Base-by-base conservation (phyloP, 805 yeast species). In the Yamadazyma ubonensis region DNA sequence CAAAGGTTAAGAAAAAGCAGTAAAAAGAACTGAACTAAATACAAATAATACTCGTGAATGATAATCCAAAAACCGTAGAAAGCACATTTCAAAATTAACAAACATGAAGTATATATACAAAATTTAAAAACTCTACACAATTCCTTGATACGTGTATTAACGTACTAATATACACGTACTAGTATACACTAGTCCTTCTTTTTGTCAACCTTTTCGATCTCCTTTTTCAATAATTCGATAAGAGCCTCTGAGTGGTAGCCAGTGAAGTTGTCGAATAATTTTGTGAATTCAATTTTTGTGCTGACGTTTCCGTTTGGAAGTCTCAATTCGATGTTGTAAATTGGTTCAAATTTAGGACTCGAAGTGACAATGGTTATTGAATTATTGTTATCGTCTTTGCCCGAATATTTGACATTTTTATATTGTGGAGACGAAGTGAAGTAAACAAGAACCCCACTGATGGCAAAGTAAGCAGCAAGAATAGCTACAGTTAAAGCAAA, bases 241-340 rank as follows among this genome's bases (percentile, higher is more conserved):
- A 45, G 34, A 14, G 40, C 36, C 9, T 48, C 49, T 4, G 42
- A 40, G 25, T 70, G 71, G 44, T 70, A 60, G 37, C 47, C 71
- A 1, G 82, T 81, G 38, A 67, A 62, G 10, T 57, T 59, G 42
- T 72, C 78, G 46, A 75, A 78, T 35, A 78, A 49, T 41, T 69
- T 59, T 6, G 58, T 61, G 33, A 76, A 65, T 27, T 60, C 67
- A 14, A 70, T 48, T 2, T 48, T 33, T 2, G 57, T 42, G 5
- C 50, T 45, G 4, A 50, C 43, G 37, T 7, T 39, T 23, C 47
- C 47, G 15, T 49, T 53, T n/a, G 54, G 65, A 8, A 59, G 22
- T 7, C 54, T 51, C n/a, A 74, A 29, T 28, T 52, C 58, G 15
- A 74, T 47, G 16, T 63, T 35, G 51, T 76, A 76, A 2, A 63